These are phyloP conservation scores for Myriosclerotinia curreyana DNA, from an alignment of 2,329 filamentous ascomycete genomes.

Conservation along the genomic window DNA sequence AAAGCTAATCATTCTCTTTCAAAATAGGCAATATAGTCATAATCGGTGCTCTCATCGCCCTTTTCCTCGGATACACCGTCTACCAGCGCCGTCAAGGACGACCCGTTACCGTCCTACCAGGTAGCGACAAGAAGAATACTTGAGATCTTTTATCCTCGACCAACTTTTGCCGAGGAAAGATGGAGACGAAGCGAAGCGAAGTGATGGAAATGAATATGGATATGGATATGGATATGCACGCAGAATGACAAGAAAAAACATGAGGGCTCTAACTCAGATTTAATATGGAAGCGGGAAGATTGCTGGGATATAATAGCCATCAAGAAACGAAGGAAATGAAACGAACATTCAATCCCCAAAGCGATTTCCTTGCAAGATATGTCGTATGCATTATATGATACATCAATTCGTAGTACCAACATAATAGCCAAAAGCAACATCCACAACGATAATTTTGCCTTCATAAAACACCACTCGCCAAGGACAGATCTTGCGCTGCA, in stretches of 20 bases:
- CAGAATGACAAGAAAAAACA: background rate
- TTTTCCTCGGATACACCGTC: conserved; percentile 30
- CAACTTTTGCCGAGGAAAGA: background rate
- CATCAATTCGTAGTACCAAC: conserved; percentile 1
- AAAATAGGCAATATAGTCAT: conserved; percentile 36
- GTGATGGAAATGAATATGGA: background rate
- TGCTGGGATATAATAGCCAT: background rate
- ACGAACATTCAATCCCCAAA: background rate
- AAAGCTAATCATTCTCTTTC: background rate
- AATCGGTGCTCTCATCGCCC: conserved; percentile 29
- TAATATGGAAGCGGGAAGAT: background rate
- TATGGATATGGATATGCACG: background rate
- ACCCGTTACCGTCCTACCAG: conserved; percentile 12
- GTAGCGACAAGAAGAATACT: conserved; percentile 18
- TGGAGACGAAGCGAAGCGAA: background rate
- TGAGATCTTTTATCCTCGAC: background rate
- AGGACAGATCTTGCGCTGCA: background rate
- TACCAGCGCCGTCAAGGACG: conserved; percentile 32
- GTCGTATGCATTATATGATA: background rate
- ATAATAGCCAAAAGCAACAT: background rate
- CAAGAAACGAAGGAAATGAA: background rate
- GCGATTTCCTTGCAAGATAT: background rate
- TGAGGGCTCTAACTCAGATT: background rate
- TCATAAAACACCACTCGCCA: background rate
- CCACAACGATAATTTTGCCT: background rate